Base-by-base conservation (phyloP, 768 basidiomycete species). In the Amanita thiersii region DNA sequence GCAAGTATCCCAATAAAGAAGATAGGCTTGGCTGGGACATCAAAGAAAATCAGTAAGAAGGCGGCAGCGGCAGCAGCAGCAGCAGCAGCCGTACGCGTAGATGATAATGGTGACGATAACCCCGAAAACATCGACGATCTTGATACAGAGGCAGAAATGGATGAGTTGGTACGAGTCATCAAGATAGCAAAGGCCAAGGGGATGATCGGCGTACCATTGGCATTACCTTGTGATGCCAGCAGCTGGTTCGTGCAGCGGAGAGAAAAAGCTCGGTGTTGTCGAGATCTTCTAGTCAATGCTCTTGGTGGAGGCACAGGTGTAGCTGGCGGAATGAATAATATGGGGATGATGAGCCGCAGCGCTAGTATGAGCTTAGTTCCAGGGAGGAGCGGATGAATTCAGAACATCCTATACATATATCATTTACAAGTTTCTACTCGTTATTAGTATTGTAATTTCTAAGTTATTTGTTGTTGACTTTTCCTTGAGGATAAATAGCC, bases 91-190 rank as follows among this genome's bases (percentile, higher is more conserved):
- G 67, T 67, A 3, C 68, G 72, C 10, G 57, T 73, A 1, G 75
- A 74, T 24, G 65, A 63, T 24, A 45, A 66, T 25, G 75, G 71
- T 3, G 83, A 75, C 14, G 82, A 82, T 37, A 65, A 62, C 3
- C 69, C 70, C 30, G 85, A 88, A 56, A 82, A 88, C 47, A 59
- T 83, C 39, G 83, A 85, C 37, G 81, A 87, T 44, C 48, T 91
- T 48, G 87, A 91, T 56, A 90, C 87, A 3, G 88, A 91, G 52
- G 80, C 77, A 7, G 89, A 92, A 60, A 66, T 91, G 36, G 89
- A 92, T 39, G 73, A 77, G 10, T 66, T 91, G 18, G 71, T 83
- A 20, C 69, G 67, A 42, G 77, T 77, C 7, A 74, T 88, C 20
- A 68, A 73, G 37, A 56, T 58, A 2, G 77, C 81, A 1, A 68